A percentile compares a stretch with the other conserved stretches of the same genome.
phyloP scores from a whole-genome alignment of 352 stramenopile genomes.

The Globisporangium cylindrosporum region DNA sequence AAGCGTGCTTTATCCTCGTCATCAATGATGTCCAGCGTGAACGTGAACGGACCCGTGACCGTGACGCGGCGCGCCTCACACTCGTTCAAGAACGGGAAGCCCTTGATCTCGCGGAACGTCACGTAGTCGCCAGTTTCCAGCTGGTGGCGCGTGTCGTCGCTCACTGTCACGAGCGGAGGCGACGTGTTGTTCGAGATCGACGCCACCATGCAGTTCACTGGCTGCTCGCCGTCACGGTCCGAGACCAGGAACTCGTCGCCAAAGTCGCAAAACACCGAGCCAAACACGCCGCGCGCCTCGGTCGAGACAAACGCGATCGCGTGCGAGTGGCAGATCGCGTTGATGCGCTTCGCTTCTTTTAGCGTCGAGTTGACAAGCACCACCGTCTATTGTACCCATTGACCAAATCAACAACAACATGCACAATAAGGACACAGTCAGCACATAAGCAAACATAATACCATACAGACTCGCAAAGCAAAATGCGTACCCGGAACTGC shows the following conservation, averaged over 20 bases:
- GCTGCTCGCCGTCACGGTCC: slow-evolving; percentile 94
- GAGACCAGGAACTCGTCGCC: slow-evolving; percentile 92
- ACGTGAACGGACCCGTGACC: slow-evolving; percentile 94
- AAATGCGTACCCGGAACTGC: slow-evolving; percentile 68
- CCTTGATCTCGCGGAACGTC: slow-evolving; percentile 94
- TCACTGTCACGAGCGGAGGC: slow-evolving; percentile 92
- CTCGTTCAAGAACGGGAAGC: slow-evolving; percentile 88
- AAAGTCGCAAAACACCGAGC: slow-evolving; percentile 98
- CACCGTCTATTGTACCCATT: slow-evolving; percentile 26
- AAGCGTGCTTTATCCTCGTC: slow-evolving; percentile 71
- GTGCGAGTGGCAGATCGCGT: slow-evolving; percentile 81
- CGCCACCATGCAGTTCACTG: slow-evolving; percentile 91
- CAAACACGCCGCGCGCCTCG: slow-evolving; percentile 93
- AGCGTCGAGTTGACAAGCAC: slow-evolving; percentile 84
- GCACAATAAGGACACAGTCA: neutral
- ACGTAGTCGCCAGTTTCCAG: slow-evolving; percentile 97
- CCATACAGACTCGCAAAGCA: neutral
- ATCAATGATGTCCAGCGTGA: slow-evolving; percentile 89
- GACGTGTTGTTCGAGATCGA: slow-evolving; percentile 86
- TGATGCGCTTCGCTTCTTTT: slow-evolving; percentile 67
- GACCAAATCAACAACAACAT: neutral
- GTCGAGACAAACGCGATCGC: slow-evolving; percentile 92
- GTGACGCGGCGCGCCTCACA: slow-evolving; percentile 64
- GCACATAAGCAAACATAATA: neutral
- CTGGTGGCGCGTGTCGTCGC: slow-evolving; percentile 96